Evolutionary conservation across 768 basidiomycete genomes (phyloP).

Genomic region (Kwoniella europaea): DNA sequence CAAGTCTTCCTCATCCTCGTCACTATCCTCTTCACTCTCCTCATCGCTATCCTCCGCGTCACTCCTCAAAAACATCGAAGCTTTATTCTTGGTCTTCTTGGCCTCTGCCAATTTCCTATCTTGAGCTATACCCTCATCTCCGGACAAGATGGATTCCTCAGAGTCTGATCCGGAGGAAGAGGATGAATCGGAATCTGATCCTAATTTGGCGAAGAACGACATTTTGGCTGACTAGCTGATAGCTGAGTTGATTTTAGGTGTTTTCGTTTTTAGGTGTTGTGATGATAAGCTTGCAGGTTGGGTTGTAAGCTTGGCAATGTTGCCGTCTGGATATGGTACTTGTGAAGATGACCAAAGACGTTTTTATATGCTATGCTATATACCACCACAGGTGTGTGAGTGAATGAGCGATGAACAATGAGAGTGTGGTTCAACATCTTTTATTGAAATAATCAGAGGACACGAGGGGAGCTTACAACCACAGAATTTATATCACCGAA

Average conservation of each 20-base stretch:
- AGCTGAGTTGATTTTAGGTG: background rate
- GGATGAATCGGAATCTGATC: slow-evolving; percentile 44
- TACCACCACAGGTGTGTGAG: background rate
- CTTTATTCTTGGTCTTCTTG: slow-evolving; percentile 26
- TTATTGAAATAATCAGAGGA: background rate
- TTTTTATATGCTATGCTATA: slow-evolving; percentile 1
- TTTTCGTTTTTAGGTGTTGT: background rate
- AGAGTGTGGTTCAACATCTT: background rate
- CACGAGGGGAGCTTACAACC: background rate
- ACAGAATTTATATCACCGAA: slow-evolving; percentile 11
- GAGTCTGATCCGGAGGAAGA: slow-evolving; percentile 50
- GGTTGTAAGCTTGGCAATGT: background rate
- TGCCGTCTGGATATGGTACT: background rate
- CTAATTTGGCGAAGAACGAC: slow-evolving; percentile 56
- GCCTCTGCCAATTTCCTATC: slow-evolving; percentile 36
- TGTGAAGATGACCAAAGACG: slow-evolving; percentile 2
- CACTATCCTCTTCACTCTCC: slow-evolving; percentile 63
- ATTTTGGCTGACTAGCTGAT: slow-evolving; percentile 25
- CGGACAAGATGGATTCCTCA: slow-evolving; percentile 56
- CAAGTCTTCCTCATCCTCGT: slow-evolving; percentile 57
- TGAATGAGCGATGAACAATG: background rate
- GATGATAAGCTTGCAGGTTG: background rate
- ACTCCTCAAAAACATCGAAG: slow-evolving; percentile 47
- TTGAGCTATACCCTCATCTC: slow-evolving; percentile 47
- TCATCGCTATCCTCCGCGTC: slow-evolving; percentile 66